These are phyloP conservation scores for Pythium guiyangense DNA, from an alignment of 352 stramenopile species.

Conservation along the genomic window DNA sequence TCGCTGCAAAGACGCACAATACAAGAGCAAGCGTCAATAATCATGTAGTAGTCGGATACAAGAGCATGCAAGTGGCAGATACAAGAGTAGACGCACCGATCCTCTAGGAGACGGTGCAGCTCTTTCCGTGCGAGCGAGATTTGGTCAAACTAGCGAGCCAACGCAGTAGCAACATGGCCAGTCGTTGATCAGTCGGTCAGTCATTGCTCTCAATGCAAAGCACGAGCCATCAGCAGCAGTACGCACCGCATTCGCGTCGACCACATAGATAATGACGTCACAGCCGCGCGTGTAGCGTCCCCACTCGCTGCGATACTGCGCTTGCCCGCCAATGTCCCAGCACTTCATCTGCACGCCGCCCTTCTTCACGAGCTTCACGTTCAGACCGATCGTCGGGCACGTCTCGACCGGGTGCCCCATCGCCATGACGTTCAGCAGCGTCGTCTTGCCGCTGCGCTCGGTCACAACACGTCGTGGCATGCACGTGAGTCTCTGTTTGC, in stretches of 20 bases:
- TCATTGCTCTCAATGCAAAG: background rate
- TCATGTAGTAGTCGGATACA: background rate
- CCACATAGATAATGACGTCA: slow-evolving; percentile 99
- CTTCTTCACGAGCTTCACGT: slow-evolving; percentile 97
- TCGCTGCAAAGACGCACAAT: slow-evolving; percentile 31
- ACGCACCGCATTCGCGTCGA: slow-evolving; percentile 93
- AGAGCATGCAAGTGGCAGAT: background rate
- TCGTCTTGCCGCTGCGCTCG: slow-evolving; percentile 91
- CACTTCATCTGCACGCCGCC: slow-evolving; percentile 97
- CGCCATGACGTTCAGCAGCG: slow-evolving; percentile 94
- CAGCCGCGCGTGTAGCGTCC: slow-evolving; percentile 94
- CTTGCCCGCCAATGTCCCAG: slow-evolving; percentile 98
- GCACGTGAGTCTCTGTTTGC: background rate
- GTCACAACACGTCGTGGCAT: too few species aligned
- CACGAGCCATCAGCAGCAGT: background rate
- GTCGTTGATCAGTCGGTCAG: background rate
- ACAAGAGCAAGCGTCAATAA: background rate
- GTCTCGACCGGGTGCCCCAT: slow-evolving; percentile 95
- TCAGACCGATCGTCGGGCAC: slow-evolving; percentile 96
- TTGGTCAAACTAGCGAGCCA: slow-evolving; percentile 86
- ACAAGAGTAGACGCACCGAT: slow-evolving; percentile 73
- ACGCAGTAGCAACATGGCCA: slow-evolving; percentile 1
- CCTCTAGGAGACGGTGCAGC: slow-evolving; percentile 91
- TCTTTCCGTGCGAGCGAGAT: slow-evolving; percentile 94
- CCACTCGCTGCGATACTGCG: slow-evolving; percentile 95